Percentiles rank a stretch among this genome's conserved stretches.
Conservation (phyloP, 2,329 filamentous ascomycete genomes). For the Fusarium haematococcum region DNA sequence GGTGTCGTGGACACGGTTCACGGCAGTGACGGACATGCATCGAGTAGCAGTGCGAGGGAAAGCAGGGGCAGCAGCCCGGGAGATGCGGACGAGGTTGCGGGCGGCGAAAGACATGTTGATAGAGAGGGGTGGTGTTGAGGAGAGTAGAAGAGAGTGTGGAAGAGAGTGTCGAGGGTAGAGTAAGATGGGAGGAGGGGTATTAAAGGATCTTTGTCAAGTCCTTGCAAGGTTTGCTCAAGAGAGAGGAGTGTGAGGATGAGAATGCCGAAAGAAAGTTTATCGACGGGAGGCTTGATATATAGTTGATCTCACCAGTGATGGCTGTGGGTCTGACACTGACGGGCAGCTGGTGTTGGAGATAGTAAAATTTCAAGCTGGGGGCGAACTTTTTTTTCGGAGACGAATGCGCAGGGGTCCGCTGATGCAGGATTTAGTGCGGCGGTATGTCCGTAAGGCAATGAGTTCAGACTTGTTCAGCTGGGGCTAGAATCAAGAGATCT, state of each 20-base stretch:
- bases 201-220: constrained; percentile 9
- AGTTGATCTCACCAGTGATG: constrained; percentile 17
- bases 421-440: constrained; percentile 47
- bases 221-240: constrained; percentile 11
- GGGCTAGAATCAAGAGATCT: constrained; percentile 35
- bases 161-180: background rate
- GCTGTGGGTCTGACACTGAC: constrained; percentile 34
- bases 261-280: constrained; percentile 16
- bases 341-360: constrained; percentile 19
- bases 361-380: constrained; percentile 31
- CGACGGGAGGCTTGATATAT: constrained; percentile 42
- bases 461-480: constrained; percentile 36
- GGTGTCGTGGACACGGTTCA: constrained; percentile 52
- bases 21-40: constrained; percentile 49
- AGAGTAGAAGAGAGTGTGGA: constrained; percentile 7
- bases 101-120: constrained; percentile 52
- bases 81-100: constrained; percentile 51
- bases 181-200: constrained; percentile 11
- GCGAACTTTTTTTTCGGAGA: constrained; percentile 30
- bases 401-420: constrained; percentile 33
- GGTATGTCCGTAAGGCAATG: constrained; percentile 46
- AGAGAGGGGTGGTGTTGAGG: constrained; percentile 4
- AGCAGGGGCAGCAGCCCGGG: constrained; percentile 47
- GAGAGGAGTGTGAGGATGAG: constrained; percentile 18
- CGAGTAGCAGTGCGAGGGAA: constrained; percentile 44